Base-by-base conservation (phyloP, 2,329 filamentous ascomycete genomes). In the Ploettnerulaceae sp. region DNA sequence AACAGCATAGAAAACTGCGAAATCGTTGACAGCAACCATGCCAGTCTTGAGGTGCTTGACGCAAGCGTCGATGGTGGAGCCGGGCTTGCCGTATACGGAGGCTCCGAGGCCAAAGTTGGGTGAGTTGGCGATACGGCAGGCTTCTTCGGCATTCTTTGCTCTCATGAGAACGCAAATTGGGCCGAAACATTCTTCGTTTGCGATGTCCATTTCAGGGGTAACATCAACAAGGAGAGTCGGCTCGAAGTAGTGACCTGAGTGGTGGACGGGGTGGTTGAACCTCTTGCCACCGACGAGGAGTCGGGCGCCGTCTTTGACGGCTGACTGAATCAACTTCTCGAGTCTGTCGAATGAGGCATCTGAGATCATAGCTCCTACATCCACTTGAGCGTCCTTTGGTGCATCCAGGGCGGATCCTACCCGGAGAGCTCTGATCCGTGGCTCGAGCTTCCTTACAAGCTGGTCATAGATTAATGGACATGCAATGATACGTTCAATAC, bases 21-120 rank as follows among this genome's bases (percentile, higher is more conserved):
- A 98, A 69, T 98, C 93, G 65, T 98, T 98, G 57, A 98, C 79
- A 18, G 89, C 82, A 0, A 97, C 87, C 86, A 95, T 96, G 34
- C 93, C 93, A 0, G 86, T 82, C 52, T 84, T 79, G 41, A 96
- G 74, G 18, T 80, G 78, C 15, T 68, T 68, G 1, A 91, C 80
- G 21, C 94, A 79, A 12, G 70, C 70, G 12, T 75, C 67, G 1
- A 95, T 71, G 39, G 79, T 75, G 1, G 72, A 71, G 47, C 78
- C 74, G 49, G 83, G 77, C 40, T 76, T 72, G 25, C 90, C 93
- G 65, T 94, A 96, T 28, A 98, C 86, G 31, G 84, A 89, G 32
- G 88, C 84, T 42, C 93, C 93, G 33, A 98, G 85, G 2, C 86
- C 90, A 64, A 93, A 97, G 42, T 78, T 67, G 0, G 89, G 89